Evolutionary conservation across 1,284 basidiomycete genomes (phyloP), one percentile per base, ranked within the genome.

Genomic region (Ustilago sp.): DNA sequence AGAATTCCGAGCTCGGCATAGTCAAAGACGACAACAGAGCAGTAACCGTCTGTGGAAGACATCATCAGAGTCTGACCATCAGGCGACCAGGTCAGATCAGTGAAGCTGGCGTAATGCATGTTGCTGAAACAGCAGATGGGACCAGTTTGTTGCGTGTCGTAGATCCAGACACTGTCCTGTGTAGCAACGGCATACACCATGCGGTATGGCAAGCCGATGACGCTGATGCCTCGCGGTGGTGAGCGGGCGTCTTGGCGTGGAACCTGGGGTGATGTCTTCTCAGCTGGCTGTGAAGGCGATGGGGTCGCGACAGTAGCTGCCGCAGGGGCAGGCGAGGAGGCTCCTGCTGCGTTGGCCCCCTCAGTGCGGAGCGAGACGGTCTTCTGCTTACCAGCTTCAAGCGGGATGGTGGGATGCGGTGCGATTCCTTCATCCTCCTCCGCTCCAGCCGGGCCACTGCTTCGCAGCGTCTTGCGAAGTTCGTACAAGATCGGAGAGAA

Each of bases 101-200:
- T 99, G 84, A 98, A 98, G 80, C 95, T 94, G 70, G 97, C 94
- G 85, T 98, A 99, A 87, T 99, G 96, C 79, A 99, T 88, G 84
- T 97, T 98, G 60, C 93, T 94, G 83, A 99, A 90, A 82, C 98
- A 89, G 85, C 94, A 95, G 50, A 98, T 90, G 0, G 96, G 97
- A 0, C 93, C 91, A 1, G 94, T 90, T 88, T 99, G 96, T 87
- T 99, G 96, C 4, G 96, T 98, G 86, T 99, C 96, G 86, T 99
- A 96, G 64, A 99, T 92, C 62, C 94, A 90, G 28, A 99, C 92
- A 1, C 93, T 93, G 86, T 99, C 96, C 90, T 95, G 97, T 31
- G 96, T 98, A 50, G 95, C 93, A 9, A 99, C 94, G 0, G 97
- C 95, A 84, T 94, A 99, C 48, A 98, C 87, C 92, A 98, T 94